Evolutionary conservation across 768 basidiomycete species (phyloP).

Genomic region (Strobilomyces dryophilus): DNA sequence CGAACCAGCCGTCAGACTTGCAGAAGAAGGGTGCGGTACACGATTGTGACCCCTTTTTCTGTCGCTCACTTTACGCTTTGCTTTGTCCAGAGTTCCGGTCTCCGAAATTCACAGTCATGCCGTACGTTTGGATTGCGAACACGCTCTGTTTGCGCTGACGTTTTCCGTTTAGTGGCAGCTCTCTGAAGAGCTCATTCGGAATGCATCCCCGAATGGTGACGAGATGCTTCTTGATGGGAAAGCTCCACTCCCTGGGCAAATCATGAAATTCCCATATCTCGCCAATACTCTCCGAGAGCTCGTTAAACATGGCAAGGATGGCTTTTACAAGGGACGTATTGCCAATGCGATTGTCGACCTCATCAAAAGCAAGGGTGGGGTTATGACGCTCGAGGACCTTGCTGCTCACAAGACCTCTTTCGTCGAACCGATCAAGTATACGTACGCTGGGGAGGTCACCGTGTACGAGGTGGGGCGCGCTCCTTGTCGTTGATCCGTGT

Average conservation of each 20-base stretch:
- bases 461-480: conserved; percentile 73
- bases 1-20: conserved; percentile 85
- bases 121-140: conserved; percentile 34
- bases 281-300: conserved; percentile 81
- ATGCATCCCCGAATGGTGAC: conserved; percentile 77
- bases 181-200: conserved; percentile 65
- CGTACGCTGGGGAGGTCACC: conserved; percentile 80
- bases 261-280: conserved; percentile 76
- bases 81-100: conserved; percentile 63
- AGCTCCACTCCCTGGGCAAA: conserved; percentile 82
- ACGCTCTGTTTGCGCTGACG: background rate
- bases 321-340: conserved; percentile 90
- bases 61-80: background rate
- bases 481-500: background rate
- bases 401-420: conserved; percentile 74
- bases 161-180: conserved; percentile 39
- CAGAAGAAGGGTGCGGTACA: conserved; percentile 77
- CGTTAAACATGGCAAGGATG: conserved; percentile 79
- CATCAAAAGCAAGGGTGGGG: conserved; percentile 80
- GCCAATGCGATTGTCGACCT: conserved; percentile 89
- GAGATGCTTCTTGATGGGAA: conserved; percentile 86
- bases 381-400: conserved; percentile 93
- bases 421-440: conserved; percentile 90
- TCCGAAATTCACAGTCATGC: conserved; percentile 71
- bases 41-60: background rate